Evolutionary conservation across 2,329 filamentous ascomycete species (phyloP).

Genomic region (Curvularia eragrostidis): DNA sequence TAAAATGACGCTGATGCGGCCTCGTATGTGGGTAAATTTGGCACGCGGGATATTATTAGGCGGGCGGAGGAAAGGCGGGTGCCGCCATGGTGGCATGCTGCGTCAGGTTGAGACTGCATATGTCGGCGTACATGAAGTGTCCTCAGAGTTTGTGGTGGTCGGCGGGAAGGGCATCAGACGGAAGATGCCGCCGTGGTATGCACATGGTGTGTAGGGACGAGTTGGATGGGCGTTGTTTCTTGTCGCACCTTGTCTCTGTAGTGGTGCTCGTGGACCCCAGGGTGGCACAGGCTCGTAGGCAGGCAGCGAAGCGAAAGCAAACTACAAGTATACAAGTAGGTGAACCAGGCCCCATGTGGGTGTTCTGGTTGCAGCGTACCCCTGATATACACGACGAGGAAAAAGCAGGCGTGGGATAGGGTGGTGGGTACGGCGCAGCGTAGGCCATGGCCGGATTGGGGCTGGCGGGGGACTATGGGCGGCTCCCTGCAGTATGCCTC

Average conservation of each 20-base stretch:
- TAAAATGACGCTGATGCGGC: neutral
- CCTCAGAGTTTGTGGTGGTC: neutral
- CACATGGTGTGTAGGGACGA: neutral
- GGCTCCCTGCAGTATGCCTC: conserved; percentile 19
- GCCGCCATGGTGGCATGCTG: conserved; percentile 6
- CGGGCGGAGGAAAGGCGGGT: conserved; percentile 2
- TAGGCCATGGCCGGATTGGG: neutral
- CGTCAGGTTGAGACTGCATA: conserved; percentile 14
- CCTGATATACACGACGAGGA: neutral
- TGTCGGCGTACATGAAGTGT: neutral
- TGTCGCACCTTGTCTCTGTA: conserved; percentile 6
- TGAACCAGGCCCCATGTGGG: neutral
- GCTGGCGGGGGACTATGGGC: conserved; percentile 15
- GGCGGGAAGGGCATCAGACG: neutral
- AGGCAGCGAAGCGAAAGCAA: conserved; percentile 6
- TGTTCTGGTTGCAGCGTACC: neutral
- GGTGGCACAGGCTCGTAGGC: neutral
- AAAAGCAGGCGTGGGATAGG: neutral
- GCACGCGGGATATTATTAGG: conserved; percentile 13
- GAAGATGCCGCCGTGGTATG: neutral
- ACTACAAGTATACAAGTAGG: neutral
- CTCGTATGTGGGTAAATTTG: conserved; percentile 2
- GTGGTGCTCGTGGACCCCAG: neutral
- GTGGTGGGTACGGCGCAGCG: neutral
- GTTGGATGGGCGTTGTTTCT: neutral